These are phyloP conservation scores for Cucumis variabilis DNA, from an alignment of 331 rosid species.

Conservation along the genomic window DNA sequence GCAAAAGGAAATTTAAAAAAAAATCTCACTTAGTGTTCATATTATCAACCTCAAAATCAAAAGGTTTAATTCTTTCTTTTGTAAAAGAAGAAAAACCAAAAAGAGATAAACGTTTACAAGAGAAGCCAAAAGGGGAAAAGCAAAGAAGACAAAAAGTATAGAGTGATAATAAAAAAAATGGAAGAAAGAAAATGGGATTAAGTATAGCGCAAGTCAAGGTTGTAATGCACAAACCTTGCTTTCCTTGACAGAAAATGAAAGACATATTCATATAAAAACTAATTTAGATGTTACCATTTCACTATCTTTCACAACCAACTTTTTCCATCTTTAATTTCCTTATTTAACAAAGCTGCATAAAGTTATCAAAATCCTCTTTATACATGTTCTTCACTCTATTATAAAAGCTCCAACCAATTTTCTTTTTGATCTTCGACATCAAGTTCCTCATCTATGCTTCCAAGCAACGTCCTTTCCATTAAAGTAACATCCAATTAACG, in stretches of 20 bases:
- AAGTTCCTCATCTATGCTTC: slow-evolving; percentile 23
- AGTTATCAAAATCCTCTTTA: background rate
- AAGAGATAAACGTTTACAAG: no score
- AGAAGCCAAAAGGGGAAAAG: no score
- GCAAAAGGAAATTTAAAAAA: no score
- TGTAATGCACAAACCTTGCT: slow-evolving; percentile 37
- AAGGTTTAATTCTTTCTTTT: no score
- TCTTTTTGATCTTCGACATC: background rate
- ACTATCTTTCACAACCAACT: slow-evolving; percentile 20
- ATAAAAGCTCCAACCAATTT: background rate
- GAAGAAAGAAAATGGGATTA: background rate
- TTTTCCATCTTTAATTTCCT: slow-evolving; percentile 32
- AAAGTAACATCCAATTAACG: background rate
- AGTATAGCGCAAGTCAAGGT: slow-evolving; percentile 56
- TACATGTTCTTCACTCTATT: background rate
- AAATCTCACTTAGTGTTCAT: no score
- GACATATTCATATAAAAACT: background rate
- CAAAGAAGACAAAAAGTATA: no score
- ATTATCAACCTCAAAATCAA: no score
- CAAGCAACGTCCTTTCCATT: slow-evolving; percentile 27
- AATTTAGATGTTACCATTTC: background rate
- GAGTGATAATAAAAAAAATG: background rate
- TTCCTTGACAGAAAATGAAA: slow-evolving; percentile 41
- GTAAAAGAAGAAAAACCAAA: no score
- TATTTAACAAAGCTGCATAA: slow-evolving; percentile 28